Conservation (phyloP, 2,329 filamentous ascomycete species). For the Xylariaceae sp. region DNA sequence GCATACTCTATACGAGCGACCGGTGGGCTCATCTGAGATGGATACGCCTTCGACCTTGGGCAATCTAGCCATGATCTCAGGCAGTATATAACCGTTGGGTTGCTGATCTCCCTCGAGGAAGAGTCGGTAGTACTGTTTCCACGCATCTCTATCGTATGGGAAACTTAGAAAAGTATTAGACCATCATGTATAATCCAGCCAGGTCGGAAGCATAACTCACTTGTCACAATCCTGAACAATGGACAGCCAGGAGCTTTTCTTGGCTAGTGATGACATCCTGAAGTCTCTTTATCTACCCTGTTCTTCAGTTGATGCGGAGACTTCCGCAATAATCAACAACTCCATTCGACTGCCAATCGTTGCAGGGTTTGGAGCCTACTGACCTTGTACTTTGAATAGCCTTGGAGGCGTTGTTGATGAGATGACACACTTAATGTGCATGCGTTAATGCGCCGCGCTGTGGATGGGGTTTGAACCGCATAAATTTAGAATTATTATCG, state of each 20-base stretch:
- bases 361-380: no score
- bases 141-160: constrained; percentile 33
- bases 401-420: no score
- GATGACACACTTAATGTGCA: no score
- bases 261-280: no score
- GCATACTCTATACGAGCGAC: constrained; percentile 17
- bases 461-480: no score
- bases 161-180: constrained; percentile 32
- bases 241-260: constrained; percentile 13
- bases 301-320: neutral
- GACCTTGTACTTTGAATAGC: no score
- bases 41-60: constrained; percentile 32
- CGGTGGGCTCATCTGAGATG: neutral
- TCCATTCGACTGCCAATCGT: no score
- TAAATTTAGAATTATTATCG: no score
- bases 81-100: constrained; percentile 47
- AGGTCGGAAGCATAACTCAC: constrained; percentile 4
- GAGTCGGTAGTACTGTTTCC: constrained; percentile 39
- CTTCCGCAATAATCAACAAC: no score
- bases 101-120: constrained; percentile 39
- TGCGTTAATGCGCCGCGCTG: no score
- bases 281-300: neutral
- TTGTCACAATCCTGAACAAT: constrained; percentile 11
- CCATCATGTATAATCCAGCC: neutral
- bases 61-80: constrained; percentile 40